Evolutionary conservation across 768 basidiomycete species (phyloP), one percentile per base, ranked within the genome.

Genomic region (Auricularia heimuer): DNA sequence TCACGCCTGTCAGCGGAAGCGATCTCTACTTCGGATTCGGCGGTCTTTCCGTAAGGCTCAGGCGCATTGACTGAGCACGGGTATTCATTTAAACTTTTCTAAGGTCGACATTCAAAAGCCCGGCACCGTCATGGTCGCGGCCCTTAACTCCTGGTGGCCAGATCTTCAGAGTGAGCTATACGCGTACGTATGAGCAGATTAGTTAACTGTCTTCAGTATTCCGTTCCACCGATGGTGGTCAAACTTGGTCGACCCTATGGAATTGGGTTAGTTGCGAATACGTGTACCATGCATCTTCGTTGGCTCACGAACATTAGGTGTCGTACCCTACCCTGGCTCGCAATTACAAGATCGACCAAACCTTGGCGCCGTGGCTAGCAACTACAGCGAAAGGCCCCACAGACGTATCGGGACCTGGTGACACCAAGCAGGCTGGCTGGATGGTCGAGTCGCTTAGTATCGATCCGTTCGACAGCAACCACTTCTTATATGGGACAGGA

Each of bases 401-500:
- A 4, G 67, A 69, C 24, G 69, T 67, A 12, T 68, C 67, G 4
- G 66, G 56, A 24, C 24, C 24, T 11, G 56, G 14, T 4, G 29
- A 60, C 10, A 60, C 60, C 35, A 69, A 69, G 64, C 64, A 68
- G 66, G 81, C 86, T 60, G 85, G 86, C 10, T 87, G 85, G 85
- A 86, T 86, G 86, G 87, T 88, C 81, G 85, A 88, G 77, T 29
- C 60, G 65, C 72, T 86, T 58, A 77, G 74, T 24, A 87, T 87
- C 60, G 81, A 88, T 71, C 86, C 86, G 0, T 85, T 87, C 69
- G 82, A 88, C 70, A 85, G 83, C 1, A 81, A 87, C 69, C 85
- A 87, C 71, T 86, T 84, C 83, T 73, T 88, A 21, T 87, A 87
- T 71, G 85, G 87, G n/a, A 88, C 87, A 16, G 86, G 87, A 34